Conservation (phyloP, 805 yeast species). For the Candida sanyiensis region DNA sequence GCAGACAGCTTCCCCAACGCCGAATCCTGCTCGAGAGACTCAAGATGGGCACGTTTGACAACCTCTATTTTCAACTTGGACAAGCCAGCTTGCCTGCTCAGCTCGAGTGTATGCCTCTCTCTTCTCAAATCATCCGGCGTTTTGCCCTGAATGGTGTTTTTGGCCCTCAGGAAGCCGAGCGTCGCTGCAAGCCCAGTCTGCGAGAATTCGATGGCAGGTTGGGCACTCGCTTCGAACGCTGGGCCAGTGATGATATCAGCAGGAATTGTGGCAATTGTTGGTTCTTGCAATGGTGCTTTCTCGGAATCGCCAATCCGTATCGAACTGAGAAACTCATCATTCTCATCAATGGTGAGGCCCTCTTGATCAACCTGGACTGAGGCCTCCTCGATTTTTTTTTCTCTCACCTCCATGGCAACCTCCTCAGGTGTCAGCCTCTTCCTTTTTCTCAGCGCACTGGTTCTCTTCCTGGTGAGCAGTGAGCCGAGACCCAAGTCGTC, state of each 20-base stretch:
- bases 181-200: slow-evolving; percentile 23
- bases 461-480: slow-evolving; percentile 24
- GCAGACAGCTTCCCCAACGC: slow-evolving; percentile 31
- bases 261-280: not conserved
- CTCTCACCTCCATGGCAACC: slow-evolving; percentile 20
- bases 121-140: slow-evolving; percentile 9
- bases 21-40: slow-evolving; percentile 13
- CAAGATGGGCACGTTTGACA: slow-evolving; percentile 14
- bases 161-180: slow-evolving; percentile 19
- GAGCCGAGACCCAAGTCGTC: slow-evolving; percentile 23
- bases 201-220: slow-evolving; percentile 10
- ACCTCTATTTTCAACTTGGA: slow-evolving; percentile 14
- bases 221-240: not conserved
- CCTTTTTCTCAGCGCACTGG: slow-evolving; percentile 14
- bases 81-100: slow-evolving; percentile 16
- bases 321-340: slow-evolving; percentile 30
- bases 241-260: not conserved
- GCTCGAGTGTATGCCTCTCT: slow-evolving; percentile 10
- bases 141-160: slow-evolving; percentile 14
- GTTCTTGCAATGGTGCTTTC: too few species aligned
- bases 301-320: too few species aligned
- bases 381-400: slow-evolving; percentile 14
- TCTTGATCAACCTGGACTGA: slow-evolving; percentile 11
- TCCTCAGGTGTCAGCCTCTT: slow-evolving; percentile 17
- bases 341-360: slow-evolving; percentile 31